Percentiles rank a stretch among this genome's conserved stretches.
Conservation (phyloP, 352 stramenopile genomes). For the Pythium periplocum region DNA sequence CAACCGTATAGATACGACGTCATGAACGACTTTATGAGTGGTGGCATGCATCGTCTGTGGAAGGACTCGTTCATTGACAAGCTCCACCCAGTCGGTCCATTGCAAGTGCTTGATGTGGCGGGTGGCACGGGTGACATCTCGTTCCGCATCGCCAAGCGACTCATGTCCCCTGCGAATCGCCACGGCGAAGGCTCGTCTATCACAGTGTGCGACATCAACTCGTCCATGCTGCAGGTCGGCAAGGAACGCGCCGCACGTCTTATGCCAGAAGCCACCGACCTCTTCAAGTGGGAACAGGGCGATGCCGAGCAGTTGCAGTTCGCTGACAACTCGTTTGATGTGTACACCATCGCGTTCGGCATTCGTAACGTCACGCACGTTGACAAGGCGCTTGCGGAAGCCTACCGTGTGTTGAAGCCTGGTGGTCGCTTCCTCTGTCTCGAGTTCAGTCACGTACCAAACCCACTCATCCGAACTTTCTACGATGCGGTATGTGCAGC, state of each 20-base stretch:
- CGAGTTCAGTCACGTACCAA: conserved; percentile 95
- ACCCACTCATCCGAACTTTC: conserved; percentile 87
- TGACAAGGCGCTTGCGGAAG: conserved; percentile 92
- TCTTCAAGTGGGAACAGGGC: conserved; percentile 91
- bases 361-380: conserved; percentile 99
- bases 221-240: conserved; percentile 97
- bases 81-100: conserved; percentile 65
- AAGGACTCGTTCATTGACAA: conserved; percentile 96
- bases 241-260: conserved; percentile 82
- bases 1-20: conserved; percentile 84
- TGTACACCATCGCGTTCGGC: conserved; percentile 99
- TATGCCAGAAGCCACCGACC: conserved; percentile 37
- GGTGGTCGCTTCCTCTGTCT: conserved; percentile 98
- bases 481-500: conserved; percentile 89
- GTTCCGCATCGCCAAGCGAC: conserved; percentile 92
- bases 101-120: conserved; percentile 94
- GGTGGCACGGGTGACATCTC: conserved; percentile 98
- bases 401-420: conserved; percentile 93
- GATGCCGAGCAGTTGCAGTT: conserved; percentile 97
- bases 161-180: conserved; percentile 25
- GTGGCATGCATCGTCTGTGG: conserved; percentile 93
- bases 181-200: conserved; percentile 64
- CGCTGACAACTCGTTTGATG: conserved; percentile 93
- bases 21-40: conserved; percentile 99
- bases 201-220: conserved; percentile 99